Conservation (phyloP, 257 asterid genomes). For the Salvia hispanica region DNA sequence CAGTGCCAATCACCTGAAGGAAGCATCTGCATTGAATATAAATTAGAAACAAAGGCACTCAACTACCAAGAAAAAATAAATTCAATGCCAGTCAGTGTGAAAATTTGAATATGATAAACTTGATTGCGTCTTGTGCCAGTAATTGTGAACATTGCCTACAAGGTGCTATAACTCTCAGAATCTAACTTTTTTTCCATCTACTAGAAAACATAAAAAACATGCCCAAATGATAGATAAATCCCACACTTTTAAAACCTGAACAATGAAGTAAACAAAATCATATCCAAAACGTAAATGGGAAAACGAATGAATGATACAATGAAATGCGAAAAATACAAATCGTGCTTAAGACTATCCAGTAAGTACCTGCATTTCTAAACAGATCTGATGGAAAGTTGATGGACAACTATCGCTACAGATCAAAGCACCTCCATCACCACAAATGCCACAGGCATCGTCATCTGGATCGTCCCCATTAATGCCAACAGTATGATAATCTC, state of each 20-base stretch:
- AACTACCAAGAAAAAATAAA: slow-evolving; percentile 19
- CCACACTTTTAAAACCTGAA: not conserved
- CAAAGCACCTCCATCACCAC: slow-evolving; percentile 96
- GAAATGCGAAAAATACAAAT: slow-evolving; percentile 13
- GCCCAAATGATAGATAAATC: slow-evolving; percentile 15
- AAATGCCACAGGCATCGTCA: slow-evolving; percentile 87
- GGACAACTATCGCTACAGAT: slow-evolving; percentile 98
- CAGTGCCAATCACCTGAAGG: slow-evolving; percentile 97
- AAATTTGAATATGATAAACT: slow-evolving; percentile 3
- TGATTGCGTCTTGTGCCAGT: slow-evolving; percentile 2
- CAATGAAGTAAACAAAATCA: slow-evolving; percentile 17
- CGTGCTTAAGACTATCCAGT: slow-evolving; percentile 5
- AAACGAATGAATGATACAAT: slow-evolving; percentile 25
- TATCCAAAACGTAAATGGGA: slow-evolving; percentile 6
- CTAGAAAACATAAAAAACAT: not conserved
- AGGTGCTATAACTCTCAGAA: slow-evolving; percentile 8
- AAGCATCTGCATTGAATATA: slow-evolving; percentile 56
- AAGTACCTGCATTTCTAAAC: slow-evolving; percentile 78
- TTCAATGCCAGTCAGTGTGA: slow-evolving; percentile 23
- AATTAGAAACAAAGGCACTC: slow-evolving; percentile 8
- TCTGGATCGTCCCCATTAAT: slow-evolving; percentile 80
- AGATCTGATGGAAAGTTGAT: slow-evolving; percentile 83
- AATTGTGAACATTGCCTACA: slow-evolving; percentile 1
- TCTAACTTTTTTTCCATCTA: not conserved
- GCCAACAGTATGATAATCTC: slow-evolving; percentile 57